Evolutionary conservation across 2,329 filamentous ascomycete species (phyloP).

Genomic region (Myriosclerotinia scirpicola): DNA sequence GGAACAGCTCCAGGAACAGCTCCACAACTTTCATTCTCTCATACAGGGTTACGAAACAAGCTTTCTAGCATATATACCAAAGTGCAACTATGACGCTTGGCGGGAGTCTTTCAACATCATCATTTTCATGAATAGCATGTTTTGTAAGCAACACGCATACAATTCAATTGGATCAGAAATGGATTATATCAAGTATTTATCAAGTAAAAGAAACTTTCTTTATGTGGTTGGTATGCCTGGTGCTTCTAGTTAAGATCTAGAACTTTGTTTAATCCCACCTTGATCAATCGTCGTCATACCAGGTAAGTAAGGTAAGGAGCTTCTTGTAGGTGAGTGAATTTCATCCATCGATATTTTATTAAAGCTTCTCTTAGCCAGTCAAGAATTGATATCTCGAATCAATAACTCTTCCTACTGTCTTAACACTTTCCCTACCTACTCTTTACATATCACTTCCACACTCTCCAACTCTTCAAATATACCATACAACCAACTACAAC

Average conservation of each 20-base stretch:
- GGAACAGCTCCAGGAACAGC: slow-evolving; percentile 5
- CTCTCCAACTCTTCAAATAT: background rate
- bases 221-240: background rate
- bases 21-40: background rate
- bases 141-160: background rate
- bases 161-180: background rate
- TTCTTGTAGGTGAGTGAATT: background rate
- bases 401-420: background rate
- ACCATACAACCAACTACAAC: background rate
- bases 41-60: slow-evolving; percentile 24
- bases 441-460: background rate
- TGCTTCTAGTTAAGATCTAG: background rate
- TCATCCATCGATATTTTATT: background rate
- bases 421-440: background rate
- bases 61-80: slow-evolving; percentile 12
- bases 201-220: slow-evolving; percentile 11
- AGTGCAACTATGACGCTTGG: slow-evolving; percentile 21
- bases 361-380: background rate
- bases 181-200: background rate
- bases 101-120: background rate
- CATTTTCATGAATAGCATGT: slow-evolving; percentile 15
- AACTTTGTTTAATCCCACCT: background rate
- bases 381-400: background rate
- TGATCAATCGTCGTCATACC: slow-evolving; percentile 9
- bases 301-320: background rate